Evolutionary conservation across 768 basidiomycete genomes (phyloP).

Genomic region (Boletus bicolor): DNA sequence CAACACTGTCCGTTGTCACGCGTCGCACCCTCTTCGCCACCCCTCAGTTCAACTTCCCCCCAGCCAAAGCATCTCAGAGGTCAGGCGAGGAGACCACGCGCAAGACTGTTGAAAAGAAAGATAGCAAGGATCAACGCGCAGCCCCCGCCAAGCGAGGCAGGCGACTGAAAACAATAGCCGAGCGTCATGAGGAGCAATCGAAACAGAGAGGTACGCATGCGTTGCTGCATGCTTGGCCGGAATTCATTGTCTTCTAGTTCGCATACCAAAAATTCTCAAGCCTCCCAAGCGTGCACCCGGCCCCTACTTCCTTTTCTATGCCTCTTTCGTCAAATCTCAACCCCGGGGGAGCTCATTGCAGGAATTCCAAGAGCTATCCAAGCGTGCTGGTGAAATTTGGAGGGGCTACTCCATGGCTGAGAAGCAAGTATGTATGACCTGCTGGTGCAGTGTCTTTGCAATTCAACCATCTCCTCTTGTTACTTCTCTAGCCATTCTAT

Average conservation of each 20-base stretch:
- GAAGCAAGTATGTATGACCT: conserved; percentile 32
- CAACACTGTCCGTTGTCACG: conserved; percentile 1
- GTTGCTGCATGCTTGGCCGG: neutral
- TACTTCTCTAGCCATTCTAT: conserved; percentile 23
- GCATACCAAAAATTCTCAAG: conserved; percentile 12
- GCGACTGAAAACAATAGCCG: neutral
- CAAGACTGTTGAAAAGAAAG: conserved; percentile 2
- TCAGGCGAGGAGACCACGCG: neutral
- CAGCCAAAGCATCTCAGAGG: neutral
- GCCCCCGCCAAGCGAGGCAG: conserved; percentile 7
- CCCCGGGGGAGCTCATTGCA: neutral
- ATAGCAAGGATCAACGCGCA: neutral
- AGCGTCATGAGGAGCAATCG: neutral
- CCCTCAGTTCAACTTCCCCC: conserved; percentile 11
- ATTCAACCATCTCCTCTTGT: neutral
- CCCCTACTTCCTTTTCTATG: conserved; percentile 27
- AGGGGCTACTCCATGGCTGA: conserved; percentile 29
- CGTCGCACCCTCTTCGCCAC: conserved; percentile 30
- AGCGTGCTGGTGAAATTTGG: conserved; percentile 31
- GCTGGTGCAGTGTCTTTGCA: neutral
- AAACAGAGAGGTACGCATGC: conserved; percentile 15
- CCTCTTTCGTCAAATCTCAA: conserved; percentile 12
- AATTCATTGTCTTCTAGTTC: conserved; percentile 15
- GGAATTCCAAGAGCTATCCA: conserved; percentile 8
- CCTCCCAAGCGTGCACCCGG: conserved; percentile 29